Conservation (phyloP, 306 rosid species). For the Sindora glabra region DNA sequence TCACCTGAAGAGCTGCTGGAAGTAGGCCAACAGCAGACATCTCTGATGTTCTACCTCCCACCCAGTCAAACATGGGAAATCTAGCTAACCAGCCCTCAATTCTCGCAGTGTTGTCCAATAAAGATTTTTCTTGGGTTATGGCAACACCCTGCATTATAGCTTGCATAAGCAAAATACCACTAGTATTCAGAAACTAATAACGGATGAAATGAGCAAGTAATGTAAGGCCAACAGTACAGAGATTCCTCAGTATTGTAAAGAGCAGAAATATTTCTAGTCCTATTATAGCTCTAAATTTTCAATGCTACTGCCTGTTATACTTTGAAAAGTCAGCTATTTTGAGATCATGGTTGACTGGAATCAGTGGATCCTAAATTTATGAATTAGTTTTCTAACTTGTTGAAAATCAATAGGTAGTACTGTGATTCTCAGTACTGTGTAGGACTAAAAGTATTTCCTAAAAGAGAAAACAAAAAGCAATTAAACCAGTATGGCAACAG, state of each 20-base stretch:
- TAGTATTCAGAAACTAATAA: not conserved
- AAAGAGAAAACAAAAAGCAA: slow-evolving; percentile 6
- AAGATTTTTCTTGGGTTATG: slow-evolving; percentile 92
- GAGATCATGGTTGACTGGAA: too few species aligned
- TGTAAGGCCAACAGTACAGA: not conserved
- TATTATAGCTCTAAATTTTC: too few species aligned
- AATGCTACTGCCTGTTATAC: too few species aligned
- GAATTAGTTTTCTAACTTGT: too few species aligned
- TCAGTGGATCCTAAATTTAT: too few species aligned
- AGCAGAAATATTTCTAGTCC: too few species aligned
- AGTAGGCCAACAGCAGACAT: slow-evolving; percentile 99
- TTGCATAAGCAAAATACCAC: slow-evolving; percentile 12
- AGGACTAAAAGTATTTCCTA: too few species aligned
- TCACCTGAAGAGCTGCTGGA: slow-evolving; percentile 98
- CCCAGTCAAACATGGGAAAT: slow-evolving; percentile 99
- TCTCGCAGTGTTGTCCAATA: slow-evolving; percentile 94
- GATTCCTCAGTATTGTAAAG: too few species aligned
- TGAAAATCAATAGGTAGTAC: too few species aligned
- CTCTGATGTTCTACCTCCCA: slow-evolving; percentile 93
- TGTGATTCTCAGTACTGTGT: too few species aligned
- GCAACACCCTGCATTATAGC: slow-evolving; percentile 77
- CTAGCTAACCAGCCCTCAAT: slow-evolving; percentile 97
- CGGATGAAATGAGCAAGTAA: slow-evolving; percentile 14
- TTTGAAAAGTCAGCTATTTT: too few species aligned
- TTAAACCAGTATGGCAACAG: not conserved